Evolutionary conservation across 768 basidiomycete species (phyloP), one percentile per base, ranked within the genome.

Genomic region (Serpula lacrymans): DNA sequence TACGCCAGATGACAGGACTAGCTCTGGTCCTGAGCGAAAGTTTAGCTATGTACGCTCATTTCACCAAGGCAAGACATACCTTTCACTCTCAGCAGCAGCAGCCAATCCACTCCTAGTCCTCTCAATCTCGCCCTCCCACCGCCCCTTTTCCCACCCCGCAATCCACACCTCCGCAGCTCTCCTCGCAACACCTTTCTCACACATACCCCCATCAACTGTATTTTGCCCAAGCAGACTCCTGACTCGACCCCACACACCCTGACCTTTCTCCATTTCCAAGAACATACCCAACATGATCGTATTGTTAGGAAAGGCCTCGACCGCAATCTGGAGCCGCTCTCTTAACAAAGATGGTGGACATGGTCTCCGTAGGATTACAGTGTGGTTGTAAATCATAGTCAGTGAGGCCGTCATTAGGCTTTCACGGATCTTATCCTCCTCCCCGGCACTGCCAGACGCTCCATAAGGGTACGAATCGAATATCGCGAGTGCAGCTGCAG

Each of bases 201-300:
- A 63, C 7, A 54, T 61, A 8, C 60, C 63, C 21, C 63, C 69
- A 14, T 57, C 50, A 6, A 33, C 47, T n/a, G 45, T 42, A 5
- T 42, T 54, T 39, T 78, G 78, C 1, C 81, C 77, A 24, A 85
- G 50, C 37, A 77, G 68, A 12, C 64, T 59, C 43, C 82, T 64
- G 23, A 89, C 77, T 18, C 77, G 70, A 5, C 87, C 88, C 88
- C 88, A 89, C 17, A 86, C 70, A 0, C 83, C 82, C 52, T 86
- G 78, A 1, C 88, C 84, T 47, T 75, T 82, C 63, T 91, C 82
- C 10, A 73, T 75, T 57, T 89, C 87, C 47, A 90, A 57, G 55
- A 90, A 86, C 49, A 88, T 62, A 5, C 82, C 84, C 17, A 91
- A 53, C 29, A 88, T 63, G 17, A 84, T 65, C 4, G 84, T 85